Base-by-base conservation (phyloP, 148 eudicot species). In the Suaeda aralocaspica region DNA sequence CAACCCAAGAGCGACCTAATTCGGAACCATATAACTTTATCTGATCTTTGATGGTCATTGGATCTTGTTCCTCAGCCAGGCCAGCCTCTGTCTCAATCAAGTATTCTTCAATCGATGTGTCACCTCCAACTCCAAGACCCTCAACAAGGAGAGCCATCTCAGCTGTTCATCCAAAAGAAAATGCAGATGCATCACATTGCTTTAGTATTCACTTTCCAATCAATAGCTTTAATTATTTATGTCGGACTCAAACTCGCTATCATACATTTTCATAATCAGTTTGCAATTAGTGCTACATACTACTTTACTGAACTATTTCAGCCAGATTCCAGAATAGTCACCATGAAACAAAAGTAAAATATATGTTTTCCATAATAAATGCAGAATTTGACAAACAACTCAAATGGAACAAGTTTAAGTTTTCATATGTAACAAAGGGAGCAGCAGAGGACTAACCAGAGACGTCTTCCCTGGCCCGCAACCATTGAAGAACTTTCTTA, bases 401-500 rank as follows among this genome's bases (percentile, higher is more conserved):
- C 15, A 41, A 42, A 31, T 3, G 34, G 21, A 25, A 45, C 15
- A 64, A 1, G n/a, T n/a, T n/a, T 21, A 61, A 67, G 29, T 25
- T 55, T 46, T 4, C 39, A 68, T 21, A 72, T 39, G 21, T 12
- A 71, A 53, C 22, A 11, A 60, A 21, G 22, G 39, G 51, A 66
- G 55, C 18, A 55, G 74, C 69, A 50, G 52, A 53, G 25, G 46
- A 77, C 85, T 82, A 26, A 86, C 93, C 88, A 55, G 86, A 79
- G 63, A 88, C 93, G 69, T 88, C 88, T 76, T 86, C 86, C 62
- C 84, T 84, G 69, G 86, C 88, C 44, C 90, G 86, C 41, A 88
- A 72, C 62, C 79, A 79, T 78, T 84, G 88, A 73, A 88, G 81
- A 84, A 86, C 86, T 68, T 76, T 72, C 55, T 82, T 88, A 48